phyloP scores from a whole-genome alignment of 169 alveolate genomes.

The Plasmodium chabaudi region DNA sequence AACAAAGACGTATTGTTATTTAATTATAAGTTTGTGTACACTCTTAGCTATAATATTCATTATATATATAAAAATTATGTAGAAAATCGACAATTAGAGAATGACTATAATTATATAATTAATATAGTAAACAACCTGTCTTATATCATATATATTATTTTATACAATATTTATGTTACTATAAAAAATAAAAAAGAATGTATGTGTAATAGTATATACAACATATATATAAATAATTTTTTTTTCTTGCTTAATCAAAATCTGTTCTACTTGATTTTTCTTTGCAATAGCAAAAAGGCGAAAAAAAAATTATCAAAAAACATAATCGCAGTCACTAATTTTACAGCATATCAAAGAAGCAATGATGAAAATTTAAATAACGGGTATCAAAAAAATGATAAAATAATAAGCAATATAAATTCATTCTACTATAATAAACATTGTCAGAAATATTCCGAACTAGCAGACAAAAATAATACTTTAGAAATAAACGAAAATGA shows the following conservation, averaged over 20 bases:
- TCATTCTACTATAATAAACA: slow-evolving; percentile 21
- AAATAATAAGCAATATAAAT: slow-evolving; percentile 37
- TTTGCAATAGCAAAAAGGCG: not conserved
- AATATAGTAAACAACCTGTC: slow-evolving; percentile 47
- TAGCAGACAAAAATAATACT: slow-evolving; percentile 1
- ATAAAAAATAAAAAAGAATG: slow-evolving; percentile 23
- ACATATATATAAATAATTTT: slow-evolving; percentile 58
- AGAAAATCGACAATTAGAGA: slow-evolving; percentile 32
- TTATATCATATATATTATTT: slow-evolving; percentile 30
- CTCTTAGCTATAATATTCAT: slow-evolving; percentile 59
- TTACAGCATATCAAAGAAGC: not conserved
- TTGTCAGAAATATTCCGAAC: slow-evolving; percentile 6
- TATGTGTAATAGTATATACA: slow-evolving; percentile 37
- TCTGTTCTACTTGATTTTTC: slow-evolving; percentile 43
- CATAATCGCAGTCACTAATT: not conserved
- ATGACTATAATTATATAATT: slow-evolving; percentile 48
- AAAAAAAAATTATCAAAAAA: not conserved
- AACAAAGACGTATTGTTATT: slow-evolving; percentile 59
- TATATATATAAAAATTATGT: slow-evolving; percentile 64
- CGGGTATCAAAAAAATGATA: not conserved
- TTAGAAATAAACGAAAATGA: slow-evolving; percentile 16
- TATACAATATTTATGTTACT: slow-evolving; percentile 31
- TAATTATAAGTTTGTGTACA: slow-evolving; percentile 65
- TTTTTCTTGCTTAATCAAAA: slow-evolving; percentile 55
- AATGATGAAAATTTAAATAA: not conserved